phyloP scores from a whole-genome alignment of 1,284 basidiomycete genomes.

The Violaceomyces palustris region DNA sequence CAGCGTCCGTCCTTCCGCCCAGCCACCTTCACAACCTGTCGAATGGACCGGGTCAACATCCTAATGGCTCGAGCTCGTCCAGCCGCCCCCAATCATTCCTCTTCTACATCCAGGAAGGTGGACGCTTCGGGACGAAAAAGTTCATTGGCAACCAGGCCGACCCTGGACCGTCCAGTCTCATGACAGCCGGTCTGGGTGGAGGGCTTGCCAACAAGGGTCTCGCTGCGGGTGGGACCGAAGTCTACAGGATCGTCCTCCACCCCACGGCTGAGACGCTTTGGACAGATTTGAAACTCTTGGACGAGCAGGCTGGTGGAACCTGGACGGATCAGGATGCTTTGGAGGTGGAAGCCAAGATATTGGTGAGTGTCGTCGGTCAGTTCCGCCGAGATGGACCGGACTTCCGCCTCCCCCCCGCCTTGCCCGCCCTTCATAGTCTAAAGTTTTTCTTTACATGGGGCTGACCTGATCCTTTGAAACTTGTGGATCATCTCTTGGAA shows the following conservation, averaged over 20 bases:
- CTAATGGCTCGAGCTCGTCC: too few species aligned
- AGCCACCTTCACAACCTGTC: too few species aligned
- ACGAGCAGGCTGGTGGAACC: conserved; percentile 31
- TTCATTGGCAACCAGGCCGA: conserved; percentile 13
- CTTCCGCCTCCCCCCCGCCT: neutral
- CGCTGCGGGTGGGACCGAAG: conserved; percentile 28
- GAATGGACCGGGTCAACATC: too few species aligned
- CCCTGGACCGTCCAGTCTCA: conserved; percentile 3
- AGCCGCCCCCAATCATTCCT: too few species aligned
- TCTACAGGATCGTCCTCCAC: conserved; percentile 46
- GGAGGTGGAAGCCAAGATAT: conserved; percentile 42
- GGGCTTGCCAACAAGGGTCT: conserved; percentile 3
- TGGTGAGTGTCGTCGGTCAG: conserved; percentile 10
- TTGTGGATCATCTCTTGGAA: too few species aligned
- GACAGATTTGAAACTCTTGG: conserved; percentile 44
- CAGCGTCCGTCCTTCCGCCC: conserved; percentile 2
- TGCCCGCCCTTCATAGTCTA: neutral
- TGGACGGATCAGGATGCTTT: conserved; percentile 49
- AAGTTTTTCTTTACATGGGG: too few species aligned
- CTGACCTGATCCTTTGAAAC: neutral
- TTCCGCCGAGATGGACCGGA: neutral
- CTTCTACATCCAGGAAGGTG: conserved; percentile 38
- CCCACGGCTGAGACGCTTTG: conserved; percentile 45
- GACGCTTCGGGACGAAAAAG: conserved; percentile 23
- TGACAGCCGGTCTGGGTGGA: too few species aligned